A percentile compares a stretch with the other conserved stretches of the same genome.
Evolutionary conservation across 192 early-diverging fungal species (phyloP).

Genomic region (Coemansia sp.): DNA sequence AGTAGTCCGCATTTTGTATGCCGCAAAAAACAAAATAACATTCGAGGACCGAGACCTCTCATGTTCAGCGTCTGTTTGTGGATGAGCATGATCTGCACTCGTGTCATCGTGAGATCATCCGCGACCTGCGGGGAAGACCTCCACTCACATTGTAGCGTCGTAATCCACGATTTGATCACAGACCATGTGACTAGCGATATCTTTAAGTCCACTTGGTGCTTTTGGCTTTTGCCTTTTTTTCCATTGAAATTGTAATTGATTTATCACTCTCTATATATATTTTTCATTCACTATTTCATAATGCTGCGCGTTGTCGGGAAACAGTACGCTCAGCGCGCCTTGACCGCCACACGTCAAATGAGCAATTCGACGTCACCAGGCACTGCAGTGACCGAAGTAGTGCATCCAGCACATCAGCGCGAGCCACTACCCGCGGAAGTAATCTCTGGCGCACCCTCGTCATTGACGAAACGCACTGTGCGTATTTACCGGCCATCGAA

Average conservation of each 20-base stretch:
- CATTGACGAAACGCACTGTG: slow-evolving; percentile 71
- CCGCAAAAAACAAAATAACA: background rate
- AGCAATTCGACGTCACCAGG: slow-evolving; percentile 3
- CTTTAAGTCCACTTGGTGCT: background rate
- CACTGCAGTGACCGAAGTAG: slow-evolving; percentile 13
- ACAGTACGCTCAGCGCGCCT: slow-evolving; percentile 2
- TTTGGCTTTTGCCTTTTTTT: background rate
- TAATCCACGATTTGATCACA: slow-evolving; percentile 2
- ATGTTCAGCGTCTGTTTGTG: background rate
- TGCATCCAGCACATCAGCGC: slow-evolving; percentile 52
- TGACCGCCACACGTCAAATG: slow-evolving; percentile 1
- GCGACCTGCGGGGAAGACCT: background rate
- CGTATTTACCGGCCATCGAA: slow-evolving; percentile 82
- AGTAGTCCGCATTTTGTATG: background rate
- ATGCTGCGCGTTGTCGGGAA: slow-evolving; percentile 7
- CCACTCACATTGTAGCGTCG: background rate
- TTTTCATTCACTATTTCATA: background rate
- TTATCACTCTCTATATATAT: background rate
- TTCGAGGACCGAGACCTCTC: background rate
- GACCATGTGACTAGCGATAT: background rate
- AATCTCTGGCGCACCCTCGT: slow-evolving; percentile 53
- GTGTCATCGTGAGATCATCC: background rate
- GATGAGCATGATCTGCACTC: background rate
- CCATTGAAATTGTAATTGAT: background rate
- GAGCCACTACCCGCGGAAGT: slow-evolving; percentile 49